These are phyloP conservation scores for Pyricularia grisea DNA, from an alignment of 2,329 filamentous ascomycete species.

Conservation along the genomic window DNA sequence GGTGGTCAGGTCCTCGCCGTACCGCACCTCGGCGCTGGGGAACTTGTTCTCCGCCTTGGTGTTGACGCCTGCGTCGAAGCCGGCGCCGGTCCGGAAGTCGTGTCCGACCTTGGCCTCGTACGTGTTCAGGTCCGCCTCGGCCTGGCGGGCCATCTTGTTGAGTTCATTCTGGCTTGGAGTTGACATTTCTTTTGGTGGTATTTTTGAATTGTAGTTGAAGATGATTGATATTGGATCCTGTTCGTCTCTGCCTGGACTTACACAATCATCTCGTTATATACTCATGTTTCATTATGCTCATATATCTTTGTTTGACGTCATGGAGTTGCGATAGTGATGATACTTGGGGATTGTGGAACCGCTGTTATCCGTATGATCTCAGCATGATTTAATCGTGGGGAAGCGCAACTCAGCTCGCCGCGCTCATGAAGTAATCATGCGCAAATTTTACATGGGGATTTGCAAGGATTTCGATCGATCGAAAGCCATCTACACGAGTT, in stretches of 20 bases:
- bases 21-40: not conserved
- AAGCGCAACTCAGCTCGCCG: not conserved
- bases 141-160: not conserved
- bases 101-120: not conserved
- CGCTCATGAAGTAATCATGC: not conserved
- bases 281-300: too few relatives aligned
- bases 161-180: not conserved
- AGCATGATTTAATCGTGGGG: not conserved
- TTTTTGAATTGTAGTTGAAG: too few relatives aligned
- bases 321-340: not conserved
- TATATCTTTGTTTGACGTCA: not conserved
- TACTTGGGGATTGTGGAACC: not conserved
- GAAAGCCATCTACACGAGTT: too few relatives aligned
- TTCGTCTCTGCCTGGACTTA: too few relatives aligned
- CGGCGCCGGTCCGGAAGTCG: not conserved
- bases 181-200: not conserved
- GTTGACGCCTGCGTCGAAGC: not conserved
- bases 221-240: not conserved
- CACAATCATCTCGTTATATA: too few relatives aligned
- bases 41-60: constrained; percentile 1
- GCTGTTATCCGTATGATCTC: not conserved
- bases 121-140: not conserved
- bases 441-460: too few relatives aligned
- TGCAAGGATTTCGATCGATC: too few relatives aligned
- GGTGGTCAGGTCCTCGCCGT: constrained; percentile 1